phyloP scores from a whole-genome alignment of 2,329 filamentous ascomycete genomes.

The Fonsecaea nubica region DNA sequence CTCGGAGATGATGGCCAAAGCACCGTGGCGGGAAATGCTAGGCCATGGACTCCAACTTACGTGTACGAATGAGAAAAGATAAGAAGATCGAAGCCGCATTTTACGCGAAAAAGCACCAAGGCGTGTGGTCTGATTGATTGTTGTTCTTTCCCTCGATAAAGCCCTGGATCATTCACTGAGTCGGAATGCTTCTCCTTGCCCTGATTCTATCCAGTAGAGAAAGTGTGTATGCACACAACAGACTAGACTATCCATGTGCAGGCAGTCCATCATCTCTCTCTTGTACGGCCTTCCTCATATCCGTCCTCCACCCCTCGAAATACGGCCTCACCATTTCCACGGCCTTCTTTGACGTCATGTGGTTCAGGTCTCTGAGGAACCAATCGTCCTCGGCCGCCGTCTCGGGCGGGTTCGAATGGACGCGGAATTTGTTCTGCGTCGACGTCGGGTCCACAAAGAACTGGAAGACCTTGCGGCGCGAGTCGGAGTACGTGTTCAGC shows the following conservation, averaged over 20 bases:
- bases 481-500: slow-evolving; percentile 24
- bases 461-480: slow-evolving; percentile 29
- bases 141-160: background rate
- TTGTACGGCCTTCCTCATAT: slow-evolving; percentile 21
- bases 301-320: slow-evolving; percentile 25
- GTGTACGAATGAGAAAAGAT: slow-evolving; percentile 17
- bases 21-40: slow-evolving; percentile 41
- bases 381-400: slow-evolving; percentile 24
- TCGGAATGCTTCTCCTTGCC: background rate
- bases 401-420: slow-evolving; percentile 16
- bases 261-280: background rate
- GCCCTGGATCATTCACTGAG: background rate
- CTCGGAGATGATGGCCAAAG: slow-evolving; percentile 37
- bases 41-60: slow-evolving; percentile 31
- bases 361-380: slow-evolving; percentile 12
- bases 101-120: background rate
- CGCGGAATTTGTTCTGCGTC: slow-evolving; percentile 26
- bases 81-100: background rate
- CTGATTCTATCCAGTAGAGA: background rate
- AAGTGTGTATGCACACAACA: background rate
- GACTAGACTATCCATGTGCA: background rate
- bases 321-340: slow-evolving; percentile 23
- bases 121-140: background rate
- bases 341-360: slow-evolving; percentile 14
- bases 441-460: slow-evolving; percentile 28